phyloP scores from a whole-genome alignment of 495 filamentous ascomycete species.

The Penicillium taxi region DNA sequence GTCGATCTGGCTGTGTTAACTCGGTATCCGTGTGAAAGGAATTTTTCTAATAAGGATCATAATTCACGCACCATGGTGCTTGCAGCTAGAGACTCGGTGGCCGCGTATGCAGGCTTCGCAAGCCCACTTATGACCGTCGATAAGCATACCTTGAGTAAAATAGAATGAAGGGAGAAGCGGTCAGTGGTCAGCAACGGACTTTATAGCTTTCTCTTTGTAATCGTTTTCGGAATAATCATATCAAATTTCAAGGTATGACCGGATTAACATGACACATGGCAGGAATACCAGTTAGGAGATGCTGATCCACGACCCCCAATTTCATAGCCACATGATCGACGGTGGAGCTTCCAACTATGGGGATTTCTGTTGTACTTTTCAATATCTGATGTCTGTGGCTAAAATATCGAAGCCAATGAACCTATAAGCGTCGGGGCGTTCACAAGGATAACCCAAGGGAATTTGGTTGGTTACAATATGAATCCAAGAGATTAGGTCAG shows the following conservation, averaged over 20 bases:
- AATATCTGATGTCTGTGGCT: constrained; percentile 10
- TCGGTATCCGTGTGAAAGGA: constrained; percentile 15
- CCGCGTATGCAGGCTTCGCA: constrained; percentile 91
- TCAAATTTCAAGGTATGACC: constrained; percentile 12
- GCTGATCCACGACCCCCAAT: constrained; percentile 16
- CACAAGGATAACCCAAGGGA: no score
- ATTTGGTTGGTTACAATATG: no score
- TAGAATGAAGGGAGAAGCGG: constrained; percentile 11
- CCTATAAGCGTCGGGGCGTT: no score
- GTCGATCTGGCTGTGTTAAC: constrained; percentile 57
- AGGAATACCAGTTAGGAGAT: constrained; percentile 3
- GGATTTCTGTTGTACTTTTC: constrained; percentile 10
- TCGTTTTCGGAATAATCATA: background rate
- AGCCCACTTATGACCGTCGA: constrained; percentile 81
- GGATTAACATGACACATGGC: constrained; percentile 6
- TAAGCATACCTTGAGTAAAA: constrained; percentile 55
- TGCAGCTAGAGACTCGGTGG: constrained; percentile 63
- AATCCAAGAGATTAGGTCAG: background rate
- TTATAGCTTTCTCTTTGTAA: constrained; percentile 12
- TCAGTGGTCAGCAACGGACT: constrained; percentile 2
- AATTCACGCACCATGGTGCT: constrained; percentile 43
- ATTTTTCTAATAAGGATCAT: background rate
- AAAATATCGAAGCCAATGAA: background rate
- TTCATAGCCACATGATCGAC: constrained; percentile 24
- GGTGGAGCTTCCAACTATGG: constrained; percentile 13